Conservation (phyloP, 371 early-diverging fungal genomes). For the Pancytospora epiphaga region DNA sequence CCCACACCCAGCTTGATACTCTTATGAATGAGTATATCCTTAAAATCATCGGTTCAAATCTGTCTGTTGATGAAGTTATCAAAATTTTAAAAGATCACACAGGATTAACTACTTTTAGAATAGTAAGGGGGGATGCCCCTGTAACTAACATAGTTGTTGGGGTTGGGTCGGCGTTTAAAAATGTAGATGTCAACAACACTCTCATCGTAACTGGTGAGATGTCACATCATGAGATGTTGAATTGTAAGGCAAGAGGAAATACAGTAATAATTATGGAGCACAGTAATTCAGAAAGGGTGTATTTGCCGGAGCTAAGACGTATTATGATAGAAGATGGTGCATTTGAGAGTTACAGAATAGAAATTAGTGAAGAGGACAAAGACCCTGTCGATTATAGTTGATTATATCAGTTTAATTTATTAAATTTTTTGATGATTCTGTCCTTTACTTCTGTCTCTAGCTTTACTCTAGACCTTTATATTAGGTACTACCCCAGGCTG, state of each 20-base stretch:
- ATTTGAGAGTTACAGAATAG: constrained; percentile 30
- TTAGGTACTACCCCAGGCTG: too few relatives aligned
- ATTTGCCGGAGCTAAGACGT: constrained; percentile 61
- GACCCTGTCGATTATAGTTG: constrained; percentile 47
- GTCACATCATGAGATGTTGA: constrained; percentile 77
- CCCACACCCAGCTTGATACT: constrained; percentile 85
- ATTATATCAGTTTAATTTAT: too few relatives aligned
- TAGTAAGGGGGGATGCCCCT: constrained; percentile 3
- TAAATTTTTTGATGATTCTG: too few relatives aligned
- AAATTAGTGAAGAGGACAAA: constrained; percentile 48
- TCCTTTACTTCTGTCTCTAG: too few relatives aligned
- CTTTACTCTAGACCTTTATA: too few relatives aligned
- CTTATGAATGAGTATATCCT: constrained; percentile 45
- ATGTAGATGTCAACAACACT: constrained; percentile 62
- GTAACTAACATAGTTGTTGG: constrained; percentile 64
- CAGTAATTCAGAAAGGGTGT: constrained; percentile 81
- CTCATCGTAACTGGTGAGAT: constrained; percentile 84
- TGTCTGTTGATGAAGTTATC: constrained; percentile 16
- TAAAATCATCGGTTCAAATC: constrained; percentile 20
- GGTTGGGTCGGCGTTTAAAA: constrained; percentile 80
- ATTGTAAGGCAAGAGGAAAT: constrained; percentile 66
- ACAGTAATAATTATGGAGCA: constrained; percentile 84
- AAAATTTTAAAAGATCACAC: constrained; percentile 18
- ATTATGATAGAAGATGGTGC: constrained; percentile 10
- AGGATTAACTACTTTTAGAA: constrained; percentile 8